phyloP scores from a whole-genome alignment of 2,329 filamentous ascomycete genomes.

The Paraconiothyrium sp. region DNA sequence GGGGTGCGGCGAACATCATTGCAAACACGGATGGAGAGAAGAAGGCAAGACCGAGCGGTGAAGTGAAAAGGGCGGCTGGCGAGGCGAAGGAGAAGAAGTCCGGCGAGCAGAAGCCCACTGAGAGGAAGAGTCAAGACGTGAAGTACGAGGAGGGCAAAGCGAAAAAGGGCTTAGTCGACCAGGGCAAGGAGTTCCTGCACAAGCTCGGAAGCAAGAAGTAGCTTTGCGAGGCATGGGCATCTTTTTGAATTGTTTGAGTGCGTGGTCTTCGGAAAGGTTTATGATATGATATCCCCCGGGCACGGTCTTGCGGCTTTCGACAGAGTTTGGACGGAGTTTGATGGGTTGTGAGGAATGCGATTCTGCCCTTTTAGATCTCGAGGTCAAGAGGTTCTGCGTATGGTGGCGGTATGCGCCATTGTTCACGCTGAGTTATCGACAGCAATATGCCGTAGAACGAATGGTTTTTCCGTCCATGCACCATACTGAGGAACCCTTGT shows the following conservation, averaged over 20 bases:
- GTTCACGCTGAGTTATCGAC: no score
- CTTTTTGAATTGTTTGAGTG: not conserved
- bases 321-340: conserved; percentile 18
- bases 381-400: no score
- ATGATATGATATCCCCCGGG: conserved; percentile 27
- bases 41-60: not conserved
- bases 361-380: not conserved
- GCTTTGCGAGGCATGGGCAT: not conserved
- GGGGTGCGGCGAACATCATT: conserved; percentile 79
- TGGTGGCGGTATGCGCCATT: no score
- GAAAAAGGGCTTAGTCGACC: conserved; percentile 58
- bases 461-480: not conserved
- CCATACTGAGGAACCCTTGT: not conserved
- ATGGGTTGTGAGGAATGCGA: not conserved
- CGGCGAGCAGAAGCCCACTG: conserved; percentile 35
- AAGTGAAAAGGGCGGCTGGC: not conserved
- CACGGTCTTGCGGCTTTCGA: conserved; percentile 8
- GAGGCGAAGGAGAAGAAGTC: conserved; percentile 36
- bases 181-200: conserved; percentile 62
- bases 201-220: conserved; percentile 54
- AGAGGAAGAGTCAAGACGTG: conserved; percentile 46
- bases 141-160: conserved; percentile 25
- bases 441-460: no score
- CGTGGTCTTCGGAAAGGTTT: conserved; percentile 13
- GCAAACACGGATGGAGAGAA: conserved; percentile 58